Conservation (phyloP, 1,284 basidiomycete species). For the Stygiomarasmius scandens region DNA sequence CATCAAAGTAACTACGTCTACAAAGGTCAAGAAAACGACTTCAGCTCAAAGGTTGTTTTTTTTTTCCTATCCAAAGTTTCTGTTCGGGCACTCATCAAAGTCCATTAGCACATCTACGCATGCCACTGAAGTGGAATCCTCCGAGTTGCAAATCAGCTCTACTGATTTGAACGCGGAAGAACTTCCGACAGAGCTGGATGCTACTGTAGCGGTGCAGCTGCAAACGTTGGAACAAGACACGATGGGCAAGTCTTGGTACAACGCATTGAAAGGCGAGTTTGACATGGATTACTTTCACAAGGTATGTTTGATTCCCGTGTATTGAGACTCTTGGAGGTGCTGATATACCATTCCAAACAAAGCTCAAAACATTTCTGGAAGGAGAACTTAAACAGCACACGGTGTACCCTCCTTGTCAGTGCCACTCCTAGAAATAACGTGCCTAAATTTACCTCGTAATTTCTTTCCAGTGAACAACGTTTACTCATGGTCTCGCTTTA, state of each 20-base stretch:
- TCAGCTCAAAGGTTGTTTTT: not conserved
- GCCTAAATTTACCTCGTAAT: not conserved
- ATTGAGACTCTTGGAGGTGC: not conserved
- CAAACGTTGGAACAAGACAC: conserved; percentile 48
- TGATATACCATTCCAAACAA: conserved; percentile 11
- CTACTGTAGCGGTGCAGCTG: conserved; percentile 9
- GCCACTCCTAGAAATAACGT: no score
- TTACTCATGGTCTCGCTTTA: conserved; percentile 66
- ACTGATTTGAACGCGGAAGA: not conserved
- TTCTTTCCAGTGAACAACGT: conserved; percentile 49
- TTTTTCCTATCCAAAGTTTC: not conserved
- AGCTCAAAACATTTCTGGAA: conserved; percentile 54
- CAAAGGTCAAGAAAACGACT: not conserved
- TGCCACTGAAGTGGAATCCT: not conserved
- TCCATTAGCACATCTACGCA: no score
- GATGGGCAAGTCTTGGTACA: conserved; percentile 51
- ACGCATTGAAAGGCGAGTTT: conserved; percentile 47
- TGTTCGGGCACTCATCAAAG: no score
- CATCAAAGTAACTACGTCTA: not conserved
- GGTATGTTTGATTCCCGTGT: conserved; percentile 27
- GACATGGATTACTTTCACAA: conserved; percentile 51
- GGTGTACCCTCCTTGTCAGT: conserved; percentile 51
- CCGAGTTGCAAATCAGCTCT: no score
- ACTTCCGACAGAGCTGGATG: conserved; percentile 5
- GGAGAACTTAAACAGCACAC: conserved; percentile 43